phyloP scores from a whole-genome alignment of 768 basidiomycete genomes.

The Tulasnella sp. region DNA sequence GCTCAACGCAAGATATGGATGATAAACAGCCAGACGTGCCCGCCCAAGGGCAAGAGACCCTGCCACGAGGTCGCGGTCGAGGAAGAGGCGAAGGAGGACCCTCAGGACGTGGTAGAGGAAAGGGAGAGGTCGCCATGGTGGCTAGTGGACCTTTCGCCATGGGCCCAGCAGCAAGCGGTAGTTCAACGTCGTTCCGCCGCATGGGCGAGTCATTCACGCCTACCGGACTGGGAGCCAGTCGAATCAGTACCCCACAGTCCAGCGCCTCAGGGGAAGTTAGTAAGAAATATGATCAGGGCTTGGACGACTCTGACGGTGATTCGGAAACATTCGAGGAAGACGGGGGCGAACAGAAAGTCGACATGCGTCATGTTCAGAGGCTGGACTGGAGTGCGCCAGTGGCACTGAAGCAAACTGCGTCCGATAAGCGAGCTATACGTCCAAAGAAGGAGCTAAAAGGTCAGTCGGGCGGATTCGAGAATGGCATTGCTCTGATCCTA shows the following conservation, averaged over 20 bases:
- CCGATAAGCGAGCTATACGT: conserved; percentile 34
- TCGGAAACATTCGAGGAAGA: conserved; percentile 75
- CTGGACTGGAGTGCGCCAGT: conserved; percentile 83
- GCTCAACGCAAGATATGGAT: no score
- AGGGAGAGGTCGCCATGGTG: conserved; percentile 50
- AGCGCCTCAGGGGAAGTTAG: conserved; percentile 39
- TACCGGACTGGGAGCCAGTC: conserved; percentile 31
- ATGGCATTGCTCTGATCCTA: neutral
- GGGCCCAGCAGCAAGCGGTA: conserved; percentile 61
- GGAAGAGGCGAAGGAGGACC: conserved; percentile 35
- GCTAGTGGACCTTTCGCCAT: conserved; percentile 82
- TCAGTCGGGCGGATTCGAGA: conserved; percentile 14
- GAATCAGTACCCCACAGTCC: conserved; percentile 35
- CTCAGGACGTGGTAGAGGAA: conserved; percentile 34
- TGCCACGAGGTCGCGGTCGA: conserved; percentile 26
- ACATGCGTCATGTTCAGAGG: conserved; percentile 62
- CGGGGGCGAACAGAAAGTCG: conserved; percentile 79
- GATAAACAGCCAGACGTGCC: neutral
- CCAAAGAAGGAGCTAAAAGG: conserved; percentile 26
- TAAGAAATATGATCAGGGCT: conserved; percentile 31
- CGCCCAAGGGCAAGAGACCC: conserved; percentile 31
- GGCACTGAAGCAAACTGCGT: conserved; percentile 40
- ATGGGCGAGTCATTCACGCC: conserved; percentile 46
- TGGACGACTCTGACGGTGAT: conserved; percentile 7
- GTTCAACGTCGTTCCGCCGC: conserved; percentile 37